These are phyloP conservation scores for Myxozyma mucilagina DNA, from an alignment of 805 yeast genomes.

Conservation along the genomic window DNA sequence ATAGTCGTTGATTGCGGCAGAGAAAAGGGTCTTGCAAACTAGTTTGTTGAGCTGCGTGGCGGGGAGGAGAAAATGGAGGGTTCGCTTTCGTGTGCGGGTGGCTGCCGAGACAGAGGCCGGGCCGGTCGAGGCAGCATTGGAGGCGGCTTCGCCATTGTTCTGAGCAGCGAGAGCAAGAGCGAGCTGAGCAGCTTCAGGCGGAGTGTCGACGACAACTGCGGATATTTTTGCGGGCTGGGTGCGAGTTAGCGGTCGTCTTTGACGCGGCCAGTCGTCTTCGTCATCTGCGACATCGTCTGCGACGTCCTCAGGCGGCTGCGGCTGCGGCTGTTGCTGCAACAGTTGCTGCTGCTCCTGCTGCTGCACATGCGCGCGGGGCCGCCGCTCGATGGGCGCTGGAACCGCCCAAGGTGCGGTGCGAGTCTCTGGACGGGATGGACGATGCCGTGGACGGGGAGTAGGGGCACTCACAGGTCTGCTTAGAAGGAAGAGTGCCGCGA, in stretches of 20 bases:
- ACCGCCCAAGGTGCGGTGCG: too few relatives aligned
- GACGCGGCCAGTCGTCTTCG: constrained; percentile 4
- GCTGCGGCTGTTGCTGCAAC: background rate
- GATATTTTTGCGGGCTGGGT: constrained; percentile 12
- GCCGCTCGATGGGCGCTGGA: background rate
- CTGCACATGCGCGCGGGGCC: background rate
- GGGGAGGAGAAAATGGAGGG: constrained; percentile 28
- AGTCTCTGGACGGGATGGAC: background rate
- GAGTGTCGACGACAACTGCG: constrained; percentile 23
- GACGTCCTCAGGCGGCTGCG: background rate
- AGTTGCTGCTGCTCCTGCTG: constrained; percentile 9
- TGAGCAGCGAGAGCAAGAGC: constrained; percentile 13
- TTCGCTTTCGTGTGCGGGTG: constrained; percentile 15
- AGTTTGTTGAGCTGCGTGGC: constrained; percentile 28
- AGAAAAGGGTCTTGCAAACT: constrained; percentile 29
- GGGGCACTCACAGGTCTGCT: constrained; percentile 20
- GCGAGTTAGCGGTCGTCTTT: constrained; percentile 1
- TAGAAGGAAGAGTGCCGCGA: constrained; percentile 1
- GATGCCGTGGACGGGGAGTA: background rate
- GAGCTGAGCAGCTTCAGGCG: constrained; percentile 11
- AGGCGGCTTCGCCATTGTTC: too few relatives aligned
- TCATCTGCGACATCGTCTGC: constrained; percentile 3
- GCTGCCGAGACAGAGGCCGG: constrained; percentile 6
- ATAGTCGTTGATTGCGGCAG: constrained; percentile 28
- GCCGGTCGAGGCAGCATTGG: constrained; percentile 1